Evolutionary conservation across 495 filamentous ascomycete species (phyloP).

Genomic region (Xanthoparmelia taractica): DNA sequence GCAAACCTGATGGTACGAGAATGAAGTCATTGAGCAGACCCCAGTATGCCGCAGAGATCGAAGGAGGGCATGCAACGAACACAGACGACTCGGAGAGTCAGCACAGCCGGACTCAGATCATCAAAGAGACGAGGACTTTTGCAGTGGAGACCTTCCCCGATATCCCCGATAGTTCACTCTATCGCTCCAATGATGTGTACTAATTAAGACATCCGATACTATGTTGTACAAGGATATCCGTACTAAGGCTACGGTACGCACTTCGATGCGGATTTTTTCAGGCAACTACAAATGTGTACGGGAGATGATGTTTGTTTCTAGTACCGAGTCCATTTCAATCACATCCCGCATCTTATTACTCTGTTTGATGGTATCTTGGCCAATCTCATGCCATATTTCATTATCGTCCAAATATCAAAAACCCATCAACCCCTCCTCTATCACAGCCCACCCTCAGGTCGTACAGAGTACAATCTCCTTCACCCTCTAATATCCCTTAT

Average conservation of each 20-base stretch:
- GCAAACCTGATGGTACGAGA: not conserved
- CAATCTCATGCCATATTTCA: too few species aligned
- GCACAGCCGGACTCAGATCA: slow-evolving; percentile 16
- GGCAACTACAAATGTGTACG: not conserved
- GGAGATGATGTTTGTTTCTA: not conserved
- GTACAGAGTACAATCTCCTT: not conserved
- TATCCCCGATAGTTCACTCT: not conserved
- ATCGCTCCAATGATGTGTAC: not conserved
- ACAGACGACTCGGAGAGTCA: slow-evolving; percentile 15
- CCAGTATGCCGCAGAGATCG: slow-evolving; percentile 1
- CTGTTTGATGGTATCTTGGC: too few species aligned
- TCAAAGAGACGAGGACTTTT: slow-evolving; percentile 30
- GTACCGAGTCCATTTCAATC: not conserved
- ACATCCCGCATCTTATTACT: not conserved
- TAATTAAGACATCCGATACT: not conserved
- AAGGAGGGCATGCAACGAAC: slow-evolving; percentile 6
- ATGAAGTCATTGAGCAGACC: not conserved
- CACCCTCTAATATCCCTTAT: too few species aligned
- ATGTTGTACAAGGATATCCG: not conserved
- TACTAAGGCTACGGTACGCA: not conserved
- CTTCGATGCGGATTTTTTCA: not conserved
- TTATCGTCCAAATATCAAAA: too few species aligned
- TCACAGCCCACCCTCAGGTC: not conserved
- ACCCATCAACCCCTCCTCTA: too few species aligned
- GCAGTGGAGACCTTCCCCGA: slow-evolving; percentile 50